Base-by-base conservation (phyloP, 768 basidiomycete species). In the Tylopilus rubrobrunneus region DNA sequence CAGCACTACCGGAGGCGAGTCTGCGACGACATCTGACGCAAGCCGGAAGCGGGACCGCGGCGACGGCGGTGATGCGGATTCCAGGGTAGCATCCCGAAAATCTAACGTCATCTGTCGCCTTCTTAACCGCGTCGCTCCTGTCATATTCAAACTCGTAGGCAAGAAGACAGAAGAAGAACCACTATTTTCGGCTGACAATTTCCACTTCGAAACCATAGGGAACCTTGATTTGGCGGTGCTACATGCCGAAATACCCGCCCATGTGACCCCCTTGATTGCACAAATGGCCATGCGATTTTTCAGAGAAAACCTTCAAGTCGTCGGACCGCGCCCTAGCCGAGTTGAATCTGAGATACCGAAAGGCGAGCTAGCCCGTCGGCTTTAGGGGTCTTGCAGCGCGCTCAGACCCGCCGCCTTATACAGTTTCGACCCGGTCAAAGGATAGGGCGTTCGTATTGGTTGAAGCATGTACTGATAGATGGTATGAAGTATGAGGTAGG, bases 191-290 rank as follows among this genome's bases (percentile, higher is more conserved):
- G 52, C 28, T 17, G 33, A 3, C 14, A 46, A 55, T n/a, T 19
- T 47, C 11, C 42, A 17, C 9, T 27, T 55, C 12, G 41, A 60
- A 4, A 60, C 58, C 51, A 61, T 42, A 0, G 76, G 76, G 0
- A 81, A 83, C 58, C 69, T 74, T 6, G 88, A 90, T 59, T 58
- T 79, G 5, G 77, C 75, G 2, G 80, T 86, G 2, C 72, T 89
- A 17, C 79, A 82, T 56, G 76, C 78, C 29, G 81, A 82, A 58
- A 77, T 67, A 17, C 68, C 72, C 5, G 88, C 86, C 0, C 79
- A 80, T 45, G 85, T 90, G 8, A 89, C 87, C 0, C 81, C 82
- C 0, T 71, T 74, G 19, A 82, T 90, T 42, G 76, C 75, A 6
- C 60, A 68, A 9, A 66, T 89, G 8, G 80, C 85, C 0, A 31